These are phyloP conservation scores for Oryza coarctata DNA, from an alignment of 176 grass and related monocot species.

Conservation along the genomic window DNA sequence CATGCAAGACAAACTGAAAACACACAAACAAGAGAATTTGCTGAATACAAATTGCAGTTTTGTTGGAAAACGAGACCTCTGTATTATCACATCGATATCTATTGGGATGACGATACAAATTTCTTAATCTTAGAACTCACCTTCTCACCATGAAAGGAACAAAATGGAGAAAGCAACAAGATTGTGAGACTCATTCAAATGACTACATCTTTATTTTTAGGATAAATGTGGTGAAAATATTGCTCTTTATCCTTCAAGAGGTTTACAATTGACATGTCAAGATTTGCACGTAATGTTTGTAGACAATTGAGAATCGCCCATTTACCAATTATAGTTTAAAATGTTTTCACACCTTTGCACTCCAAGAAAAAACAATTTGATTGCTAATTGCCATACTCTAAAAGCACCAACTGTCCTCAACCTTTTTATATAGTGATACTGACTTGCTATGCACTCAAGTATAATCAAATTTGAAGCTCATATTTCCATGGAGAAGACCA, in stretches of 20 bases:
- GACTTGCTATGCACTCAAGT: not conserved
- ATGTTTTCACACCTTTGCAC: not conserved
- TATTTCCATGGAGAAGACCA: not conserved
- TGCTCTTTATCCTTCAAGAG: constrained; percentile 8
- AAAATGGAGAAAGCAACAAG: not conserved
- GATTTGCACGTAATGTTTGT: not conserved
- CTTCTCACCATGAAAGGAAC: not conserved
- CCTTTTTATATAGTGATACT: not conserved
- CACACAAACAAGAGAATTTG: not conserved
- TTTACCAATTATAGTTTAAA: too few relatives aligned
- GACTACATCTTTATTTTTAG: not conserved
- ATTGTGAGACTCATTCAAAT: not conserved
- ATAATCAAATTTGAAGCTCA: not conserved
- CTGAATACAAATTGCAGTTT: not conserved
- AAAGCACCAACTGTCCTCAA: not conserved
- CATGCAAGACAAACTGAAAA: not conserved
- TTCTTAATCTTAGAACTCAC: constrained; percentile 17
- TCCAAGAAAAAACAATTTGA: not conserved
- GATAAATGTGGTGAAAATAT: constrained; percentile 20
- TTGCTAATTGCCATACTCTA: not conserved
- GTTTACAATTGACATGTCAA: not conserved
- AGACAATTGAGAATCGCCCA: not conserved
- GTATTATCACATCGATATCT: not conserved
- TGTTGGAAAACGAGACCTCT: not conserved
- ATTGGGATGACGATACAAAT: not conserved